These are phyloP conservation scores for Trichocomaceae sp. DNA, from an alignment of 2,329 filamentous ascomycete species.

Conservation along the genomic window DNA sequence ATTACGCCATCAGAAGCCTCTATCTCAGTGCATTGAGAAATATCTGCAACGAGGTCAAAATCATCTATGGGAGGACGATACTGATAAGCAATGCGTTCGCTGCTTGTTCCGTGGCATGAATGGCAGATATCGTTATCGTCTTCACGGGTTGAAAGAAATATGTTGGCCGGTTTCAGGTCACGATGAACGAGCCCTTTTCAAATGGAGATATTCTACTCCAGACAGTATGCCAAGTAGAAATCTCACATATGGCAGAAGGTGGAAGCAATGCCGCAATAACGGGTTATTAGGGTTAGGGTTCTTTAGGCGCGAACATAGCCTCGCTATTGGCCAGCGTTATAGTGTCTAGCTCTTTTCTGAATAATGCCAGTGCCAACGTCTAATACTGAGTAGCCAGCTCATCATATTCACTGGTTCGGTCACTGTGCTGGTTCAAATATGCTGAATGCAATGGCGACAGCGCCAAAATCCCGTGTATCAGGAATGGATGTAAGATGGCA, in stretches of 20 bases:
- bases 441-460: constrained; percentile 22
- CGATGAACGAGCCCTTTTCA: constrained; percentile 56
- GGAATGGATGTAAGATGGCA: constrained; percentile 20
- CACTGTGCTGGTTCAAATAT: constrained; percentile 20
- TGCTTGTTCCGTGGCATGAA: constrained; percentile 33
- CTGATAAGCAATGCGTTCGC: constrained; percentile 29
- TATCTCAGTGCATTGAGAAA: constrained; percentile 35
- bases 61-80: constrained; percentile 59
- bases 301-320: constrained; percentile 29
- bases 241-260: constrained; percentile 50
- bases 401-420: constrained; percentile 20
- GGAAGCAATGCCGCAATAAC: constrained; percentile 54
- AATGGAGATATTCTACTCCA: constrained; percentile 60
- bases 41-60: constrained; percentile 58
- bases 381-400: constrained; percentile 25
- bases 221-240: constrained; percentile 56
- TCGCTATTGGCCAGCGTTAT: constrained; percentile 26
- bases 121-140: constrained; percentile 43
- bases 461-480: constrained; percentile 24
- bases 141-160: constrained; percentile 53
- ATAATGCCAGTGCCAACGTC: constrained; percentile 21
- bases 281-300: too few species aligned
- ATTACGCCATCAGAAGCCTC: constrained; percentile 15
- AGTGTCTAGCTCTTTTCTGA: constrained; percentile 20
- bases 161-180: constrained; percentile 62